phyloP scores from a whole-genome alignment of 108 stramenopile genomes.

The Schizochytrium sp. region DNA sequence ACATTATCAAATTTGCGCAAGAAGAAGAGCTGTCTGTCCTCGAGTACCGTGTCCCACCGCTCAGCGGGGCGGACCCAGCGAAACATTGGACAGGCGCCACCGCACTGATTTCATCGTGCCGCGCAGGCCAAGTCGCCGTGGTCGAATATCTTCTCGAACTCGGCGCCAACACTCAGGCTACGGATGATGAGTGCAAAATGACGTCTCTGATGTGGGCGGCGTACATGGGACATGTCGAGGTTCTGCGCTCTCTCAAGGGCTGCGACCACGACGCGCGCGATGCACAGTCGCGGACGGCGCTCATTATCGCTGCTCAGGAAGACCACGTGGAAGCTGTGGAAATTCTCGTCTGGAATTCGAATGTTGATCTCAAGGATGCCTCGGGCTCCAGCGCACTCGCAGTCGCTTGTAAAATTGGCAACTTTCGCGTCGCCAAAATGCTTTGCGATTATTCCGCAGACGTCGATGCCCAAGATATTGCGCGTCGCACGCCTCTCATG shows the following conservation, averaged over 20 bases:
- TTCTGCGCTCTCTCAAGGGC: not conserved
- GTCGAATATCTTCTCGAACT: not conserved
- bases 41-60: not conserved
- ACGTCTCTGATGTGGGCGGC: not conserved
- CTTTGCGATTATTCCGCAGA: conserved; percentile 2
- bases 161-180: not conserved
- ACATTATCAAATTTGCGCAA: not conserved
- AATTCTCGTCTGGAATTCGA: not conserved
- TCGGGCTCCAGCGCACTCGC: not conserved
- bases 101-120: not conserved
- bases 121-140: not conserved
- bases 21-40: not conserved
- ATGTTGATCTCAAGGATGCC: not conserved
- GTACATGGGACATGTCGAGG: not conserved
- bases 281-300: not conserved
- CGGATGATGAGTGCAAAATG: not conserved
- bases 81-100: not conserved
- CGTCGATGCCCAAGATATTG: not conserved
- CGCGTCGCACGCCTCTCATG: not conserved
- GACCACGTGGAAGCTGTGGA: not conserved
- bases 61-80: not conserved
- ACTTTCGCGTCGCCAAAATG: not conserved
- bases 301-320: not conserved
- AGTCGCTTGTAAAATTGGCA: not conserved
- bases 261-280: not conserved